A percentile compares a stretch with the other conserved stretches of the same genome.
phyloP scores from a whole-genome alignment of 1,284 basidiomycete species.

The Singerocomus inundabilis region DNA sequence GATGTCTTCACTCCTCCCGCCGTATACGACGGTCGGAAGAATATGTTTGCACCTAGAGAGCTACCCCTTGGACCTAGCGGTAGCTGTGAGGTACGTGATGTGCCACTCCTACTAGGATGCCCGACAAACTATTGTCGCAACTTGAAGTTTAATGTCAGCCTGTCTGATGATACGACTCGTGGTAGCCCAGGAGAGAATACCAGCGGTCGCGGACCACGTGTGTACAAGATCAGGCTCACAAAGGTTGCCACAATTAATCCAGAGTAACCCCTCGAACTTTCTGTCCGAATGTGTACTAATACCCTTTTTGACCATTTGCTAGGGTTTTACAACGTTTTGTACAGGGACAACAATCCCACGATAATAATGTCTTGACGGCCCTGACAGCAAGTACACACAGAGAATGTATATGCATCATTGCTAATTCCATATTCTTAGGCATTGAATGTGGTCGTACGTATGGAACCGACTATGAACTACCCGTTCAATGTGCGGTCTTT shows the following conservation, averaged over 20 bases:
- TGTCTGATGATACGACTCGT: conserved; percentile 40
- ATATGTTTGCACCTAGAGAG: conserved; percentile 59
- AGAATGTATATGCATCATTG: not conserved
- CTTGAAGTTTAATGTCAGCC: conserved; percentile 58
- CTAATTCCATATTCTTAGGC: conserved; percentile 42
- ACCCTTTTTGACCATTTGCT: not conserved
- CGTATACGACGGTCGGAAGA: conserved; percentile 78
- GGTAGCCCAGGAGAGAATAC: conserved; percentile 35
- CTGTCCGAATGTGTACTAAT: conserved; percentile 5
- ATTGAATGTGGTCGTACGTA: conserved; percentile 72
- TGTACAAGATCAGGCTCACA: conserved; percentile 61
- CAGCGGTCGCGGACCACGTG: conserved; percentile 47
- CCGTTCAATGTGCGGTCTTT: conserved; percentile 76
- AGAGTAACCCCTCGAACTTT: conserved; percentile 44
- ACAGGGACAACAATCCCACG: conserved; percentile 62
- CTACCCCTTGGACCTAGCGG: conserved; percentile 53
- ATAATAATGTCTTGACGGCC: conserved; percentile 68
- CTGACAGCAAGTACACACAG: conserved; percentile 52
- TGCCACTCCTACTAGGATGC: not conserved
- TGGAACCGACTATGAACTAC: conserved; percentile 67
- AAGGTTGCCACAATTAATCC: conserved; percentile 75
- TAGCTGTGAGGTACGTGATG: conserved; percentile 45
- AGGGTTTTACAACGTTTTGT: conserved; percentile 68
- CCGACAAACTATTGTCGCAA: conserved; percentile 1
- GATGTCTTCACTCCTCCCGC: conserved; percentile 61